These are phyloP conservation scores for Diplocarpon mali DNA, from an alignment of 2,329 filamentous ascomycete species.

Conservation along the genomic window DNA sequence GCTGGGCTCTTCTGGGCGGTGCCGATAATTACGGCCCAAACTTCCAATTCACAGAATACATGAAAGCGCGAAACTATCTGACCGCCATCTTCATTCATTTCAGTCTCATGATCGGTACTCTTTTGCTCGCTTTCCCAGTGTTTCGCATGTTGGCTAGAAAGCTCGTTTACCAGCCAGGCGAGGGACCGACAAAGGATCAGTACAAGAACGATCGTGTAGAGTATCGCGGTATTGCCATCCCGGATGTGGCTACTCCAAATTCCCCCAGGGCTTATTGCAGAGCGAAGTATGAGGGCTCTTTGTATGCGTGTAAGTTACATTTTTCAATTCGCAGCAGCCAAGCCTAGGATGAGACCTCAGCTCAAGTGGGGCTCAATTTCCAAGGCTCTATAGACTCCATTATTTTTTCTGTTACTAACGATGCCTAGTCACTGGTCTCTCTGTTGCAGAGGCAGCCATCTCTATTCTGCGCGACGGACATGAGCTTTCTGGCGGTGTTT, in stretches of 20 bases:
- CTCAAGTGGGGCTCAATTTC: not conserved
- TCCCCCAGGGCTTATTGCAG: conserved; percentile 37
- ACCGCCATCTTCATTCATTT: conserved; percentile 41
- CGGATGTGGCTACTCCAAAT: conserved; percentile 37
- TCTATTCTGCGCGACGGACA: conserved; percentile 52
- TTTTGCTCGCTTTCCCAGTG: conserved; percentile 29
- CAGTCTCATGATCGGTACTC: conserved; percentile 32
- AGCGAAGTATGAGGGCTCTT: conserved; percentile 45
- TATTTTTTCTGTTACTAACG: conserved; percentile 4
- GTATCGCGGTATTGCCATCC: conserved; percentile 52
- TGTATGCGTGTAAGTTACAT: conserved; percentile 50
- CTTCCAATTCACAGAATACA: conserved; percentile 47
- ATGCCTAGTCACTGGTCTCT: conserved; percentile 48
- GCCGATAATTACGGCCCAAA: conserved; percentile 47
- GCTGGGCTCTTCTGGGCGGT: conserved; percentile 46
- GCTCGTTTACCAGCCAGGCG: conserved; percentile 41
- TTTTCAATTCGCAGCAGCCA: too few relatives aligned
- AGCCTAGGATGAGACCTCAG: not conserved
- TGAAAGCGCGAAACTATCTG: conserved; percentile 38
- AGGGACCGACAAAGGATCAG: conserved; percentile 41
- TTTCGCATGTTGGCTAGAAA: conserved; percentile 33
- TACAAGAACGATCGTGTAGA: conserved; percentile 49
- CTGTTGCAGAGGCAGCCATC: conserved; percentile 52
- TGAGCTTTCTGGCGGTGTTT: conserved; percentile 52
- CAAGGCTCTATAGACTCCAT: not conserved